Evolutionary conservation across 257 asterid genomes (phyloP).

Genomic region (Lycium ferocissimum): DNA sequence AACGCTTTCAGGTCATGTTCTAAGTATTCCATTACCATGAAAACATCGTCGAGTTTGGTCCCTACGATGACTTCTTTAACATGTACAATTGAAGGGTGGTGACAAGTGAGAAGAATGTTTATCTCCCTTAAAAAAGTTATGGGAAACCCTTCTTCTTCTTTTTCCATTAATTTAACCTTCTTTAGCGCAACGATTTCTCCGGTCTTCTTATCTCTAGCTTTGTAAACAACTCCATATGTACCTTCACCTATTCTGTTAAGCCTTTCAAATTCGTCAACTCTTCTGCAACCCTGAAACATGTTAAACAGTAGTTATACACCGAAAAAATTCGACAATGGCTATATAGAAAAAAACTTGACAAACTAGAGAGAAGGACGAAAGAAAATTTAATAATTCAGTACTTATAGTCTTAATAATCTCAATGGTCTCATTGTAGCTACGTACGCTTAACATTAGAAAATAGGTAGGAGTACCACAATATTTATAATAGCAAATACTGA

Average conservation of each 20-base stretch:
- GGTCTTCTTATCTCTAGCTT: conserved; percentile 79
- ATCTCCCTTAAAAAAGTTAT: conserved; percentile 79
- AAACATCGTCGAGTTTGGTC: conserved; percentile 65
- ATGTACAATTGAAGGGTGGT: conserved; percentile 77
- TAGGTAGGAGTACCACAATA: no score
- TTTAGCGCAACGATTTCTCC: conserved; percentile 86
- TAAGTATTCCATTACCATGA: conserved; percentile 92
- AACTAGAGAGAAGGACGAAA: no score
- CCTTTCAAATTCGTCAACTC: conserved; percentile 78
- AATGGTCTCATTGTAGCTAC: no score
- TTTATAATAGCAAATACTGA: no score
- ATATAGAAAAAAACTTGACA: no score
- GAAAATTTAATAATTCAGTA: no score
- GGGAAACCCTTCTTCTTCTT: conserved; percentile 83
- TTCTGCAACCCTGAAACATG: conserved; percentile 88
- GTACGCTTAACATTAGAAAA: no score
- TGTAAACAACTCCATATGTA: conserved; percentile 79
- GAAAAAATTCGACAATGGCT: no score
- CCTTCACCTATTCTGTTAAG: conserved; percentile 88
- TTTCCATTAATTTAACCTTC: conserved; percentile 72
- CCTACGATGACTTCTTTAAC: conserved; percentile 90
- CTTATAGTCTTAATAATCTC: no score
- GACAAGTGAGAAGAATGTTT: conserved; percentile 70
- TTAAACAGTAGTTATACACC: conserved; percentile 23
- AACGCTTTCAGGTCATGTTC: conserved; percentile 80